Base-by-base conservation (phyloP, 2,329 filamentous ascomycete species). In the Pseudogymnoascus sp. region DNA sequence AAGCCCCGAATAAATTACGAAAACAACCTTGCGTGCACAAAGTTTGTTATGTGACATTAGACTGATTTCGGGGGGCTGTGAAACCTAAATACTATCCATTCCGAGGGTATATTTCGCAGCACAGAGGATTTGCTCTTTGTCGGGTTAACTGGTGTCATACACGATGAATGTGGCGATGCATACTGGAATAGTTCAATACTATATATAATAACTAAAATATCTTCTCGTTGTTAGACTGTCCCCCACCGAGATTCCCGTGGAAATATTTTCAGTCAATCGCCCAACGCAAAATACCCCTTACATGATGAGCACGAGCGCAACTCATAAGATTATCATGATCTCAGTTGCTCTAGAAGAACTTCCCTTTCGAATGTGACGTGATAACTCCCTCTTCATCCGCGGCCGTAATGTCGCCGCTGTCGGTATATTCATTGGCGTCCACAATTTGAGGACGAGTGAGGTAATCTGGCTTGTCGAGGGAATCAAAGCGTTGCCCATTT, bases 401-500 rank as follows among this genome's bases (percentile, higher is more conserved):
- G 33, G 60, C 62, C 27, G 64, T 65, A 58, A 67, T 64, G 37
- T 69, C 66, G 33, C 64, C 67, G 31, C 61, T 66, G 8, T 61
- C 61, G 9, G 67, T 66, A 63, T 71, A 68, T 61, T 76, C 76
- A 9, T 65, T 65, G 2, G 71, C 69, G 37, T 62, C 64, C 31
- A 62, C 64, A 39, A 37, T 21, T 61, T 61, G 36, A 63, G 48
- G 25, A 21, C 61, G 61, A 18, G 63, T 60, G n/a, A 70, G 64
- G 45, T 70, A 67, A 5, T 60, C 64, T 7, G 80, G 86, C 5
- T 77, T 79, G 70, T 92, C 88, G 3, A 91, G 75, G 3, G 84
- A 87, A 69, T 85, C 81, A 70, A 92, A 93, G 5, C 81, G 79
- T 42, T 76, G 75, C 1, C 87, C 86, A n/a, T 75, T 79, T 15